A percentile compares a stretch with the other conserved stretches of the same genome.
These are phyloP conservation scores for Paramecium octaurelia DNA, from an alignment of 73 alveolate species.

Conservation along the genomic window DNA sequence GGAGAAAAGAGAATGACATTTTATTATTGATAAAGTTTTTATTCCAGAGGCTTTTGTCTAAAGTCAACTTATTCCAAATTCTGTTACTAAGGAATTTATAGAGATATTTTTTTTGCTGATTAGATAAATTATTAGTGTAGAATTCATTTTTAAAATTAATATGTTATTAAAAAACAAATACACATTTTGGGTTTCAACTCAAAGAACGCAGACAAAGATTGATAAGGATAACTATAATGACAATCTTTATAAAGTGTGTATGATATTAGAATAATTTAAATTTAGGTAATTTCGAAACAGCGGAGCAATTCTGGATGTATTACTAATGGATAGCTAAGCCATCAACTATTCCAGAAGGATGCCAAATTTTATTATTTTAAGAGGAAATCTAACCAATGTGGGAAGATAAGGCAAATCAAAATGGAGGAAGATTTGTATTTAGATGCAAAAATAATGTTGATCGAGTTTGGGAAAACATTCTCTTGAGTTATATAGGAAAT, in stretches of 20 bases:
- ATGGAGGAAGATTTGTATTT: slow-evolving; percentile 44
- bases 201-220: slow-evolving; percentile 33
- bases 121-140: neutral
- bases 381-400: slow-evolving; percentile 46
- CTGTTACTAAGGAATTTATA: neutral
- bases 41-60: too few species aligned
- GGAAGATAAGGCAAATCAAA: neutral
- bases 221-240: slow-evolving; percentile 29
- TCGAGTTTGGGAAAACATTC: neutral
- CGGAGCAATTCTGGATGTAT: neutral
- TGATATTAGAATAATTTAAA: neutral
- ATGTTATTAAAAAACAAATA: slow-evolving; percentile 22
- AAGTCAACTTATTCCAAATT: neutral
- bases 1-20: too few species aligned
- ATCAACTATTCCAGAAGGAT: slow-evolving; percentile 39
- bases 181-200: slow-evolving; percentile 43
- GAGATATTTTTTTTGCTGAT: neutral
- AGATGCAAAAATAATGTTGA: slow-evolving; percentile 21
- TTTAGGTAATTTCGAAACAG: neutral
- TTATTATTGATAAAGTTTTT: too few species aligned
- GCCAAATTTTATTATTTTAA: neutral
- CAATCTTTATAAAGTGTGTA: slow-evolving; percentile 23
- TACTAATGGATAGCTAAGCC: slow-evolving; percentile 6
- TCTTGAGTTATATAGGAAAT: slow-evolving; percentile 14
- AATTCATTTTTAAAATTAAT: neutral